These are phyloP conservation scores for Trichoderma sp. DNA, from an alignment of 2,329 filamentous ascomycete genomes.

Conservation along the genomic window DNA sequence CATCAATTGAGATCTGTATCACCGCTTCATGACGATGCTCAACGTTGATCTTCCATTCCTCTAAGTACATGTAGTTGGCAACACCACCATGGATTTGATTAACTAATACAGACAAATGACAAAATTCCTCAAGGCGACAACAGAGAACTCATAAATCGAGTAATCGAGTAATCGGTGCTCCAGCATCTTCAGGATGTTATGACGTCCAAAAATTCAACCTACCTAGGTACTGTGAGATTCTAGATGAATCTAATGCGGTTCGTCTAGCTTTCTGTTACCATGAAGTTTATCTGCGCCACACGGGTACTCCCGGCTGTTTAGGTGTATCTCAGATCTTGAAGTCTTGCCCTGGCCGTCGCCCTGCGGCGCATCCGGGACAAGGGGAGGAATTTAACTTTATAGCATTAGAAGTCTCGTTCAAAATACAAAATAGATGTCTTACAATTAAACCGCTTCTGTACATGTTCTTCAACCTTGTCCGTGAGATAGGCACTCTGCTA, in stretches of 20 bases:
- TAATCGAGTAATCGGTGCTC: not conserved
- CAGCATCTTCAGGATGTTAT: not conserved
- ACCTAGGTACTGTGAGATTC: not conserved
- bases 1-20: not conserved
- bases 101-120: too few species aligned
- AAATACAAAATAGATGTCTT: too few species aligned
- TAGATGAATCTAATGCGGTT: not conserved
- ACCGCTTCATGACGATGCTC: not conserved
- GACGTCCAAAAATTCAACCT: not conserved
- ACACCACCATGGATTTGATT: not conserved
- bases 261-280: not conserved
- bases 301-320: not conserved
- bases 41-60: not conserved
- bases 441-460: too few species aligned
- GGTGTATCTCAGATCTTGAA: not conserved
- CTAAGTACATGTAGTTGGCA: not conserved
- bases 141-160: not conserved
- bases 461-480: not conserved
- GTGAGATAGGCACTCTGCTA: not conserved
- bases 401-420: not conserved
- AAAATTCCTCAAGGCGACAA: not conserved
- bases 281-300: not conserved
- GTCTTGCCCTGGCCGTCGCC: not conserved
- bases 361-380: too few species aligned
- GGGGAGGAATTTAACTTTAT: too few species aligned